Evolutionary conservation across 192 early-diverging fungal species (phyloP).

Genomic region (Rhizoclosmatium globosum): DNA sequence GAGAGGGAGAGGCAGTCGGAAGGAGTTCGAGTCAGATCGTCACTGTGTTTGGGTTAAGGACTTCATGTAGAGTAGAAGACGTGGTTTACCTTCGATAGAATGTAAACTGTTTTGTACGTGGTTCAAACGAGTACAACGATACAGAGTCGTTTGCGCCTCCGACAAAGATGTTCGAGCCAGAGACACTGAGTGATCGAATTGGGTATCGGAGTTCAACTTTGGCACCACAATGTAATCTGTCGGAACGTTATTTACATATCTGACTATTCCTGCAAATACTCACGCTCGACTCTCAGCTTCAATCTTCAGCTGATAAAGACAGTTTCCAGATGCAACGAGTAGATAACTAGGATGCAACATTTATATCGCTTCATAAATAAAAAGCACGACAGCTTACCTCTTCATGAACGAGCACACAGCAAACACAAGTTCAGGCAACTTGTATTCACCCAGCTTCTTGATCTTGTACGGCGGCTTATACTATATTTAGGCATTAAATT

Average conservation of each 20-base stretch:
- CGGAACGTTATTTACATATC: not conserved
- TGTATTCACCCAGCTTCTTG: constrained; percentile 49
- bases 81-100: constrained; percentile 54
- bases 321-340: constrained; percentile 46
- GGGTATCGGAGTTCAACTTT: constrained; percentile 39
- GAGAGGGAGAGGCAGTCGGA: constrained; percentile 38
- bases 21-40: constrained; percentile 32
- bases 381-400: too few relatives aligned
- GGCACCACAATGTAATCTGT: constrained; percentile 53
- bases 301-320: constrained; percentile 57
- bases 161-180: constrained; percentile 44
- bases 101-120: constrained; percentile 41
- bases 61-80: not conserved
- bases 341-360: constrained; percentile 45
- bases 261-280: not conserved
- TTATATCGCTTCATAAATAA: not conserved
- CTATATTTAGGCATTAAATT: too few relatives aligned
- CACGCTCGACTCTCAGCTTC: constrained; percentile 55
- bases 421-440: constrained; percentile 38
- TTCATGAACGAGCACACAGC: constrained; percentile 50
- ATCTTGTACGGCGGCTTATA: constrained; percentile 39
- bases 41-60: constrained; percentile 13
- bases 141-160: constrained; percentile 47
- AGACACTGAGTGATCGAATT: constrained; percentile 48
- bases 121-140: constrained; percentile 47